Evolutionary conservation across 176 grass and related monocot species (phyloP).

Genomic region (Pharus latifolius): DNA sequence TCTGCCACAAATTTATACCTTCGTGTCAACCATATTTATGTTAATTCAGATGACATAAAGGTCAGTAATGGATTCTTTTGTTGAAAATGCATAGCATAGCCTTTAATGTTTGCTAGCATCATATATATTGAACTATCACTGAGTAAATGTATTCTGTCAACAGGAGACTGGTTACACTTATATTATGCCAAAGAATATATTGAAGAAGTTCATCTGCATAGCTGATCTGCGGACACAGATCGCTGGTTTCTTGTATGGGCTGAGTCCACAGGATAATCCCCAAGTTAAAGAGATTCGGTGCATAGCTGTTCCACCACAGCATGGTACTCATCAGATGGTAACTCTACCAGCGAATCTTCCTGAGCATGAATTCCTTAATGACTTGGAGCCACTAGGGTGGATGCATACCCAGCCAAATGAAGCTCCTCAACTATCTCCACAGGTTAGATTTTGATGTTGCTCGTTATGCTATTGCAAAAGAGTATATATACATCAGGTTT

Average conservation of each 20-base stretch:
- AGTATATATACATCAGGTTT: not conserved
- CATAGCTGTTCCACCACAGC: slow-evolving; percentile 80
- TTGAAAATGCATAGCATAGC: too few species aligned
- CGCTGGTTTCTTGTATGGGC: slow-evolving; percentile 72
- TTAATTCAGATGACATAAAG: slow-evolving; percentile 99
- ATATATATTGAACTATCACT: not conserved
- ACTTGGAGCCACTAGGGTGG: slow-evolving; percentile 87
- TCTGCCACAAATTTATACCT: slow-evolving; percentile 98
- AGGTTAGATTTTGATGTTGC: slow-evolving; percentile 34
- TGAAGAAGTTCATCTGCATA: slow-evolving; percentile 99
- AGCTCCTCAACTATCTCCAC: slow-evolving; percentile 92
- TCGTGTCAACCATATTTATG: slow-evolving; percentile 98
- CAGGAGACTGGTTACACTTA: slow-evolving; percentile 99
- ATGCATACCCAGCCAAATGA: slow-evolving; percentile 99
- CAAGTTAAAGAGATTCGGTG: slow-evolving; percentile 98
- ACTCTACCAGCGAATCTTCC: slow-evolving; percentile 81
- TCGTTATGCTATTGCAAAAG: not conserved
- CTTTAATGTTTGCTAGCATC: not conserved
- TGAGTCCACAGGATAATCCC: slow-evolving; percentile 95
- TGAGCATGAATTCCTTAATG: slow-evolving; percentile 94
- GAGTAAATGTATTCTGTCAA: slow-evolving; percentile 9
- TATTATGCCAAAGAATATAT: slow-evolving; percentile 99
- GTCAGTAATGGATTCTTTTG: slow-evolving; percentile 20
- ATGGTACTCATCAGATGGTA: slow-evolving; percentile 96
- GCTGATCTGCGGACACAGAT: slow-evolving; percentile 94